Evolutionary conservation across 257 asterid genomes (phyloP).

Genomic region (Vinca minor): DNA sequence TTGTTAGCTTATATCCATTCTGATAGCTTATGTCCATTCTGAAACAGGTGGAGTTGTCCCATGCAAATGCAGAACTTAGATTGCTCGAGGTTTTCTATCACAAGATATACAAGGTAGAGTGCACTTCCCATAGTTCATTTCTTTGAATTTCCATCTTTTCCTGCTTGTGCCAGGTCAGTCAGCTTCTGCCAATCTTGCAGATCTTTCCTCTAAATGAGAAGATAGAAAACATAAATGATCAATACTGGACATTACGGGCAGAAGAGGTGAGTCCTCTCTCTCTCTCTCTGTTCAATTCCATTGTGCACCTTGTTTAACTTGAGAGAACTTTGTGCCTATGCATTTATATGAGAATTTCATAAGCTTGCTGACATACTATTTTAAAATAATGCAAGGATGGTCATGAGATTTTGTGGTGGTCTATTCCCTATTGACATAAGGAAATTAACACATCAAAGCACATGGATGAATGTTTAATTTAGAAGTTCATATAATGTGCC

Average conservation of each 20-base stretch:
- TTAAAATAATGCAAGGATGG: too few species aligned
- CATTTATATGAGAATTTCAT: too few species aligned
- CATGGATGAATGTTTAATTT: too few species aligned
- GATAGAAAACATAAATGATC: conserved; percentile 88
- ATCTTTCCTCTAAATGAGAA: conserved; percentile 71
- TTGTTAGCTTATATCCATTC: too few species aligned
- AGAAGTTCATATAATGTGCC: too few species aligned
- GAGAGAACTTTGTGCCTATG: too few species aligned
- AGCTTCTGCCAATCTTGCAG: conserved; percentile 36
- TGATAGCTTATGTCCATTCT: conserved; percentile 12
- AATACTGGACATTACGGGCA: conserved; percentile 91
- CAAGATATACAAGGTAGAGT: conserved; percentile 45
- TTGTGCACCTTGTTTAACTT: too few species aligned
- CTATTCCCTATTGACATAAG: too few species aligned
- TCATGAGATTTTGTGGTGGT: too few species aligned
- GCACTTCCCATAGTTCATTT: neutral
- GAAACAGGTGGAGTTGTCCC: conserved; percentile 44
- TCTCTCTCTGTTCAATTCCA: too few species aligned
- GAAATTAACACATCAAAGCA: too few species aligned
- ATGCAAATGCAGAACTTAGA: conserved; percentile 43
- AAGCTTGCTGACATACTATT: too few species aligned
- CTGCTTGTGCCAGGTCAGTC: neutral
- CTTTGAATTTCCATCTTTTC: neutral
- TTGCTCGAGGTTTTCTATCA: conserved; percentile 47
- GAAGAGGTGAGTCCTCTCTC: conserved; percentile 95